Evolutionary conservation across 306 rosid species (phyloP), one percentile per base, ranked within the genome.

Genomic region (Begonia peltatifolia): DNA sequence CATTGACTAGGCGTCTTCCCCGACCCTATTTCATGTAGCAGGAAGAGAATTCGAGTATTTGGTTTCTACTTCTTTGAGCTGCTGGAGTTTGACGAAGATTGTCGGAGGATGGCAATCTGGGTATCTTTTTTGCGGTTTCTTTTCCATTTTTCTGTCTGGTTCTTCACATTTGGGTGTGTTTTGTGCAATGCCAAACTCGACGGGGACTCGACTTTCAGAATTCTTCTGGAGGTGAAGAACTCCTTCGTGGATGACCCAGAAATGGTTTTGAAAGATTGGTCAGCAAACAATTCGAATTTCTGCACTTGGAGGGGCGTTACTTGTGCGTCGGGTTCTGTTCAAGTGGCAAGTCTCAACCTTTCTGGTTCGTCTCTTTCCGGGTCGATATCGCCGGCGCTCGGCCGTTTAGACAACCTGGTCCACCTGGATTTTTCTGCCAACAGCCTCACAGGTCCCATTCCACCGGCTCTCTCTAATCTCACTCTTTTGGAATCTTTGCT

Each of bases 361-460:
- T 74, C 94, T 58, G 79, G 66, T 76, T 86, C 86, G 66, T 83
- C 94, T 42, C 99, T 90, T 74, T 65, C 70, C 20, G 95, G 95
- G 60, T 76, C 79, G 16, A 60, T 90, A 42, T 68, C 99, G 8
- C 80, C 80, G 1, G 64, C 74, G 55, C 74, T 90, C 75, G 76
- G 79, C 50, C 73, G 54, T 42, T 75, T 90, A 51, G 70, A 44
- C 57, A 55, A 75, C 84, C 77, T 90, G 68, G 72, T 75, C 68
- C 79, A 63, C 56, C 87, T 90, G 23, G 94, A 90, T 69, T 86
- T 90, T 23, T 86, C 99, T 12, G 65, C 79, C 43, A 90, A 90
- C 81, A 14, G 59, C 65, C 87, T 90, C 63, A 42, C 46, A 14
- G 95, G 95, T 67, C 71, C 88, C 76, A 83, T 90, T 71, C 92